Conservation (phyloP, 1,139 yeast genomes). For the Saccharomyces pastorianus region DNA sequence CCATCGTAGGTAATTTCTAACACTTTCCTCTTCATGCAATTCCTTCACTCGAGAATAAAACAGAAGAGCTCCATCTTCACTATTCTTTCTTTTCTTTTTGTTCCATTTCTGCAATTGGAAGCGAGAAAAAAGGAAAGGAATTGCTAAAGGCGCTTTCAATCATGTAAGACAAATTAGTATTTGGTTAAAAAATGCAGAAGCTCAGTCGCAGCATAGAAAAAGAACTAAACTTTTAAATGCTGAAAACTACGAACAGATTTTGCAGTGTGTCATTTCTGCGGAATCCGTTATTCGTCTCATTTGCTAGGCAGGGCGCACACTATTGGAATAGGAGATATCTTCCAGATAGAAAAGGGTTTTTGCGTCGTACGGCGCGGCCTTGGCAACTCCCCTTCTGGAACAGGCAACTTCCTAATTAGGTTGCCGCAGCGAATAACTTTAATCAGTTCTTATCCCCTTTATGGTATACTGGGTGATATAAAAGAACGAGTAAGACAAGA, state of each 20-base stretch:
- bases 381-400: slow-evolving; percentile 47
- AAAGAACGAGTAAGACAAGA: not conserved
- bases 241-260: not conserved
- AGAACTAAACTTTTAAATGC: not conserved
- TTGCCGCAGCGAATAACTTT: not conserved
- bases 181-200: not conserved
- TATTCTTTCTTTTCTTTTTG: not conserved
- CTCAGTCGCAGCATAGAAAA: not conserved
- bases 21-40: not conserved
- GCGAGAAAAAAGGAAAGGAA: not conserved
- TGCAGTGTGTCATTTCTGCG: no score
- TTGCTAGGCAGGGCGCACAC: not conserved
- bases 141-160: not conserved
- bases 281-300: no score
- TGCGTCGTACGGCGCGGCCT: slow-evolving; percentile 78
- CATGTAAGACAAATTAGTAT: not conserved
- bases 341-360: slow-evolving; percentile 50
- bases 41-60: not conserved
- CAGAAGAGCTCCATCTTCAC: not conserved
- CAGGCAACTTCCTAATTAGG: slow-evolving; percentile 14
- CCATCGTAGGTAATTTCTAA: slow-evolving; percentile 31
- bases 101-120: not conserved
- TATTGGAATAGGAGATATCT: slow-evolving; percentile 43
- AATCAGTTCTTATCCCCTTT: not conserved
- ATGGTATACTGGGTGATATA: not conserved